Evolutionary conservation across 371 early-diverging fungal genomes (phyloP), one percentile per base, ranked within the genome.

Genomic region (Saksenaea oblongispora): DNA sequence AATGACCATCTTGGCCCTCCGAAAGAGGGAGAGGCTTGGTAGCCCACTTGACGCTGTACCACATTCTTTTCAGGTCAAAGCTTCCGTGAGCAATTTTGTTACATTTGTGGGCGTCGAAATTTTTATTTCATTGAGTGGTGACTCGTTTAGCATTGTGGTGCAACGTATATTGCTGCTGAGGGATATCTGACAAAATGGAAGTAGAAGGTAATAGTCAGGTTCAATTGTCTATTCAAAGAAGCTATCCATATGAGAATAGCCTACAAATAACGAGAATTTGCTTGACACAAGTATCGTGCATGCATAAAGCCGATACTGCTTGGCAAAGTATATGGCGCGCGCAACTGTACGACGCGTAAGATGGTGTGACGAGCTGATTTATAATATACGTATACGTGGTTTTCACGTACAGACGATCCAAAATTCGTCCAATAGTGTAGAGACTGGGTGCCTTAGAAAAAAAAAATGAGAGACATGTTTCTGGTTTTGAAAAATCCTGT

Each of bases 351-450:
- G 39, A 39, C 39, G 39, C 39, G 39, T 39, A 39, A 39, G 15
- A 39, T 14, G 39, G 39, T 39, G 39, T 39, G 39, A 39, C 39
- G 39, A 39, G 3, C n/a, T 5, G 39, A n/a, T 39, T 47, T 47
- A 47, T 47, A 22, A 22, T 47, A 47, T 47, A 22, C 11, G 22
- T 47, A 22, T 22, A 47, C 24, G 51, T 3, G 51, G 22, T 47
- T 47, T 47, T 47, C 51, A 47, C 18, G n/a, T 47, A 22, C 51
- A 47, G 51, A 47, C 24, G 51, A 47, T 47, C 51, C 51, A 47
- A 47, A 47, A 47, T 47, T 22, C 22, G 11, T 22, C 51, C 51
- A 47, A 47, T 47, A n/a, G 51, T 47, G 51, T n/a, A 22, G 18
- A 17, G 17, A 22, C 17, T 47, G 22, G 24, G 51, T 47, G 17